Evolutionary conservation across 2,329 filamentous ascomycete genomes (phyloP).

Genomic region (Botryotinia calthae): DNA sequence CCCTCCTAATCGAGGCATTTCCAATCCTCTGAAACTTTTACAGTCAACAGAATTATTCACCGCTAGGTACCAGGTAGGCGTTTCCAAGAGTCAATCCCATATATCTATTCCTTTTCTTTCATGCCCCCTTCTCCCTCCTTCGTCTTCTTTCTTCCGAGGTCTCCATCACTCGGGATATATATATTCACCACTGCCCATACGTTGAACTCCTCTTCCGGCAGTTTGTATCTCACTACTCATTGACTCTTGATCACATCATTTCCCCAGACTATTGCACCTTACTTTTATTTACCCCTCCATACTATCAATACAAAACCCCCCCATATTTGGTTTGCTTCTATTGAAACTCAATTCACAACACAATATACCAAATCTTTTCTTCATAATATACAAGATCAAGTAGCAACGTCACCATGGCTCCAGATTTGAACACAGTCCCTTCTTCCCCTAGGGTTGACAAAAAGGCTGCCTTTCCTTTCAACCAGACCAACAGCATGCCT

Average conservation of each 20-base stretch:
- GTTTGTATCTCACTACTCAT: background rate
- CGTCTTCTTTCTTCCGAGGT: background rate
- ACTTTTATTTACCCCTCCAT: background rate
- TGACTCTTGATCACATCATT: slow-evolving; percentile 13
- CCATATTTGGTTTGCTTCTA: background rate
- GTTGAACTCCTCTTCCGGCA: background rate
- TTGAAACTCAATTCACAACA: background rate
- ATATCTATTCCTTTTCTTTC: slow-evolving; percentile 3
- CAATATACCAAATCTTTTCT: background rate
- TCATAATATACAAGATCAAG: background rate
- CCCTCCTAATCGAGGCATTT: background rate
- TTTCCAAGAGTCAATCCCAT: background rate
- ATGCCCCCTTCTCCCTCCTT: background rate
- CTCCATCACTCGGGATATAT: background rate
- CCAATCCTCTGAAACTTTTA: background rate
- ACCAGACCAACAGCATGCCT: slow-evolving; percentile 31
- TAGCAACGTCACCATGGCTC: slow-evolving; percentile 53
- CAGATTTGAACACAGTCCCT: slow-evolving; percentile 71
- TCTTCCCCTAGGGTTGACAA: slow-evolving; percentile 46
- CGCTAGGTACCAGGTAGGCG: background rate
- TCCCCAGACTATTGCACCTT: slow-evolving; percentile 12
- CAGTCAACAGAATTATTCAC: background rate
- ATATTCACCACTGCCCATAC: background rate
- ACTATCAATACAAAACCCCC: background rate
- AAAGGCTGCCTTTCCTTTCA: slow-evolving; percentile 28